Base-by-base conservation (phyloP, 805 yeast species). In the Yamadazyma olivae region DNA sequence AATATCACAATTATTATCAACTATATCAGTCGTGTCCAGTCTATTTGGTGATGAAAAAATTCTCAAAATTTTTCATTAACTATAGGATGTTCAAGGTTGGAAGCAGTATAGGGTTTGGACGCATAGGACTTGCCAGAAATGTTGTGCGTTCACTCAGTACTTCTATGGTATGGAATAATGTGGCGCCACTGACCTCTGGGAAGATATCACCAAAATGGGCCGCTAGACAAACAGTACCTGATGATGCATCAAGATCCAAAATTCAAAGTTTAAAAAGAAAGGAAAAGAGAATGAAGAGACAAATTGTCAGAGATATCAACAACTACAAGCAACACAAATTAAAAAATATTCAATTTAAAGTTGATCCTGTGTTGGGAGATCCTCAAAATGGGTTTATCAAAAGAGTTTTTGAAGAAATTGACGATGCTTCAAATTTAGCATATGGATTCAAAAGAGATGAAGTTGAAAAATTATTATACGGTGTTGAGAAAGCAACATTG, bases 321-420 rank as follows among this genome's bases (percentile, higher is more conserved):
- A 65, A 64, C 51, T 57, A 63, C 41, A 67, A 67, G 44, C 64
- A 67, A 47, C 64, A 63, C 40, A 49, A 53, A 16, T 44, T 59
- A 36, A 55, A 51, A 35, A 59, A 59, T 33, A 51, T 56, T 15
- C 47, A 51, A 32, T 66, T 61, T 45, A 40, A 53, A 30, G 69
- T 84, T 20, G 97, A 90, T 59, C 97, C 97, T 1, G 95, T 90
- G 4, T 70, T 89, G 36, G 97, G 97, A 7, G 71, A 70, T 38
- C 61, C 77, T 4, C 63, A 74, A 34, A 79, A 79, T 40, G 79
- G 84, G 6, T 89, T 90, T 51, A 62, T 89, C 30, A 59, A 61
- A 30, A 76, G 96, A 59, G 65, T 89, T 36, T 67, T 70, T 41
- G 77, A 86, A 23, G 83, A 81, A 44, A 59, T 83, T 30, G 67